These are phyloP conservation scores for Wilhelminamyces savonicus DNA, from an alignment of 805 yeast genomes.

Conservation along the genomic window DNA sequence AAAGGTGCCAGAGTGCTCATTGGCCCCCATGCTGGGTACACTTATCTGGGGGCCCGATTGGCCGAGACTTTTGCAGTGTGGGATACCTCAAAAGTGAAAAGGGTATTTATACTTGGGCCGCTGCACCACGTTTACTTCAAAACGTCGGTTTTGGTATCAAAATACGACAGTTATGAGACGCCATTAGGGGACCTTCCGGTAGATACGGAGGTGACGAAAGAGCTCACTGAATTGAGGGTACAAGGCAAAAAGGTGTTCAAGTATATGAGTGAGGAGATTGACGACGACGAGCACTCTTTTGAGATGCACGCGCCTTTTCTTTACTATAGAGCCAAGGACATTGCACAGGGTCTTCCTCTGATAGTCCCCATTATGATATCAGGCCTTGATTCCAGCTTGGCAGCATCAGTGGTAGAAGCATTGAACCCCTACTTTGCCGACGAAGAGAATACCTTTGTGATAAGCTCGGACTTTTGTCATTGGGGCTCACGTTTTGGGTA, in stretches of 20 bases:
- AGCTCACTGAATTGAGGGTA: constrained; percentile 19
- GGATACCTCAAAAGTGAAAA: constrained; percentile 50
- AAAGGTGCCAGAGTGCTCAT: constrained; percentile 35
- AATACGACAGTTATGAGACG: constrained; percentile 57
- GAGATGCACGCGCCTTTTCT: constrained; percentile 91
- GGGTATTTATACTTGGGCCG: constrained; percentile 85
- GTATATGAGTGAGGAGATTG: constrained; percentile 53
- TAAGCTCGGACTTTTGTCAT: constrained; percentile 92
- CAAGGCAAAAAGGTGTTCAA: constrained; percentile 36
- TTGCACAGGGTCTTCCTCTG: constrained; percentile 27
- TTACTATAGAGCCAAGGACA: constrained; percentile 38
- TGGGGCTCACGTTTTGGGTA: constrained; percentile 59
- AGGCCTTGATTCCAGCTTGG: constrained; percentile 42
- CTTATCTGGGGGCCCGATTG: constrained; percentile 72
- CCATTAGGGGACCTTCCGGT: constrained; percentile 76
- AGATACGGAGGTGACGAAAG: constrained; percentile 42
- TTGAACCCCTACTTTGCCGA: constrained; percentile 51
- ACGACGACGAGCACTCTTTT: constrained; percentile 84
- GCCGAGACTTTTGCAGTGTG: constrained; percentile 72
- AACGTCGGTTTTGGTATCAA: constrained; percentile 49
- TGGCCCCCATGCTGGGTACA: constrained; percentile 81
- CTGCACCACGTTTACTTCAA: constrained; percentile 83
- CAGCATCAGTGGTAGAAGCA: constrained; percentile 37
- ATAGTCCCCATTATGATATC: constrained; percentile 82
- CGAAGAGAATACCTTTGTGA: constrained; percentile 58